A percentile compares a stretch with the other conserved stretches of the same genome.
These are phyloP conservation scores for Huntiella abstrusa DNA, from an alignment of 2,329 filamentous ascomycete genomes.

Conservation along the genomic window DNA sequence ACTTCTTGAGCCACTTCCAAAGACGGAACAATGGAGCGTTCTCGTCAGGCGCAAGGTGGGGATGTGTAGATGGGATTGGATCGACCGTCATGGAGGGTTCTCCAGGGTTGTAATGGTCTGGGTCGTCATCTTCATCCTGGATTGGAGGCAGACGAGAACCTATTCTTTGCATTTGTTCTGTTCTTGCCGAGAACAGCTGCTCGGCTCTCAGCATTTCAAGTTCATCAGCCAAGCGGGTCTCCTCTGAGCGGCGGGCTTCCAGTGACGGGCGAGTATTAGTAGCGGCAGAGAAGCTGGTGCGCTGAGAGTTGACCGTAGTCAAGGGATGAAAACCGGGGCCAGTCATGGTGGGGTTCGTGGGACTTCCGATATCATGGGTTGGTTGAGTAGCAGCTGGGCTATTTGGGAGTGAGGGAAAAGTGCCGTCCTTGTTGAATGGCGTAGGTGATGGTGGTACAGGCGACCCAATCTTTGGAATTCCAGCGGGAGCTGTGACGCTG, in stretches of 20 bases:
- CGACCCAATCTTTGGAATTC: too few species aligned
- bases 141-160: constrained; percentile 7
- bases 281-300: not conserved
- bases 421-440: too few species aligned
- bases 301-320: constrained; percentile 4
- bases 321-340: constrained; percentile 5
- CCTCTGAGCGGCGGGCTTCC: constrained; percentile 7
- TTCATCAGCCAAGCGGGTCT: constrained; percentile 25
- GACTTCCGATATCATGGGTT: too few species aligned
- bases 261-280: too few species aligned
- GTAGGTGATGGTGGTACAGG: too few species aligned
- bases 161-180: constrained; percentile 5
- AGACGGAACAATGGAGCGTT: constrained; percentile 22
- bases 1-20: constrained; percentile 28
- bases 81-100: constrained; percentile 1
- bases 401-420: too few species aligned
- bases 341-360: not conserved
- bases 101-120: constrained; percentile 14
- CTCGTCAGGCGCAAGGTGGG: constrained; percentile 9
- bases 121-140: constrained; percentile 16
- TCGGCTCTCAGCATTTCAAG: constrained; percentile 30
- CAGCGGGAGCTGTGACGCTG: too few species aligned
- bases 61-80: not conserved
- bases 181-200: constrained; percentile 25
- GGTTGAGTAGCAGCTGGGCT: too few species aligned